Base-by-base conservation (phyloP, 2,329 filamentous ascomycete genomes). In the Elsinoe ampelina region DNA sequence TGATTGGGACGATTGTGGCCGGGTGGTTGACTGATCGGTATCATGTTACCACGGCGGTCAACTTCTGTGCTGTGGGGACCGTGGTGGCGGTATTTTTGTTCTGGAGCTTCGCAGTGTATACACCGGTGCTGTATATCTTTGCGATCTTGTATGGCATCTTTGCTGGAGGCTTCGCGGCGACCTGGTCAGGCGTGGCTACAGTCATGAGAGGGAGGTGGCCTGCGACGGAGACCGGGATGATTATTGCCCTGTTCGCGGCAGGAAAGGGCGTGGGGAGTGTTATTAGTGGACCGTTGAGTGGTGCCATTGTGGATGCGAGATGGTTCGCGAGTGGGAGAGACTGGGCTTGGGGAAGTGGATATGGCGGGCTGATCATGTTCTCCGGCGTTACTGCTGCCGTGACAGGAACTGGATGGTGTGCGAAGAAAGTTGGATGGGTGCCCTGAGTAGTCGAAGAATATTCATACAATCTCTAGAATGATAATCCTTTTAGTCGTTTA, bases 211-310 rank as follows among this genome's bases (percentile, higher is more conserved):
- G 48, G 1, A 47, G 60, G 48, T 19, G 48, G 22, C 30, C 56
- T 61, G 48, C 61, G 2, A 65, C 70, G 0, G 77, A 80, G 54
- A 66, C 73, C 1, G 73, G 75, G 1, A 72, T 80, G 58, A 70
- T 79, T 0, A 75, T 80, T 58, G 73, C 73, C 0, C 70, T 75
- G 19, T 64, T 80, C 50, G 72, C 73, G 5, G 73, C 73, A 15
- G 78, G 77, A 0, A 73, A 75, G 52, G 78, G 78, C 0, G 69
- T 80, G 20, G 77, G 77, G 2, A 77, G 76, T 62, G 66, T 81
- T 11, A 72, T 74, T n/a, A 73, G 71, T 59, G 78, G 78, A 2
- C 78, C 78, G 0, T 65, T 80, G 11, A 42, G 36, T 4, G 52
- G 52, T 32, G 52, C 52, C 8, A 42, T 55, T 15, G 52, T 55